These are phyloP conservation scores for Bipolaris zeicola DNA, from an alignment of 2,329 filamentous ascomycete genomes.

Conservation along the genomic window DNA sequence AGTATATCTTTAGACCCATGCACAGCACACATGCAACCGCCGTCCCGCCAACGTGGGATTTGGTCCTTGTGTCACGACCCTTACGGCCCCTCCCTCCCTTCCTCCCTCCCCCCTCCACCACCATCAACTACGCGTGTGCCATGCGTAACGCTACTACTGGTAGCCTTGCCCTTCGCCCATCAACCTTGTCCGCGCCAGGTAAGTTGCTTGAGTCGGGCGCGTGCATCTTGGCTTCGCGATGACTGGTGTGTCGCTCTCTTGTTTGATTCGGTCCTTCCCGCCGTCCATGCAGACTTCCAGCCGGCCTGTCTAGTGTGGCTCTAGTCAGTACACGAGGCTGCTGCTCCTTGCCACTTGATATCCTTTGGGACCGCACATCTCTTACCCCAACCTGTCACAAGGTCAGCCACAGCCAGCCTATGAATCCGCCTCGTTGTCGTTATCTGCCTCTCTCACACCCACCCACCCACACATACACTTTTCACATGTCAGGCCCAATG, in stretches of 20 bases:
- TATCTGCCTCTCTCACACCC: slow-evolving; percentile 10
- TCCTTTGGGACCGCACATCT: slow-evolving; percentile 21
- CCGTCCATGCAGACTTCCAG: slow-evolving; percentile 30
- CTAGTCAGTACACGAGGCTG: slow-evolving; percentile 37
- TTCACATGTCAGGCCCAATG: slow-evolving; percentile 37
- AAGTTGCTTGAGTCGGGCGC: slow-evolving; percentile 18
- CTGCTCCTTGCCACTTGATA: slow-evolving; percentile 27
- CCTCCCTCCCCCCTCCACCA: slow-evolving; percentile 9
- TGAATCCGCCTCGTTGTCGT: slow-evolving; percentile 27
- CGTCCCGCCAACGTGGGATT: slow-evolving; percentile 1
- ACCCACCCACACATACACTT: neutral
- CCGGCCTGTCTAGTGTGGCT: slow-evolving; percentile 12
- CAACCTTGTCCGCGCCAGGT: too few species aligned
- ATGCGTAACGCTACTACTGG: too few species aligned
- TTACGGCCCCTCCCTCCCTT: slow-evolving; percentile 5
- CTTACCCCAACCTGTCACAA: slow-evolving; percentile 29
- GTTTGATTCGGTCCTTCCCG: slow-evolving; percentile 42
- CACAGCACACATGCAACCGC: neutral
- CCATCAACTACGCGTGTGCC: slow-evolving; percentile 6
- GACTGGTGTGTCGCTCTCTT: slow-evolving; percentile 28
- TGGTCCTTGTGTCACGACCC: neutral
- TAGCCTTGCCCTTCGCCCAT: too few species aligned
- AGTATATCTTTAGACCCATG: neutral
- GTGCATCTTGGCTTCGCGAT: slow-evolving; percentile 34
- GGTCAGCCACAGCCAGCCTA: slow-evolving; percentile 9